These are phyloP conservation scores for Verbena officinalis DNA, from an alignment of 257 asterid species.

Conservation along the genomic window DNA sequence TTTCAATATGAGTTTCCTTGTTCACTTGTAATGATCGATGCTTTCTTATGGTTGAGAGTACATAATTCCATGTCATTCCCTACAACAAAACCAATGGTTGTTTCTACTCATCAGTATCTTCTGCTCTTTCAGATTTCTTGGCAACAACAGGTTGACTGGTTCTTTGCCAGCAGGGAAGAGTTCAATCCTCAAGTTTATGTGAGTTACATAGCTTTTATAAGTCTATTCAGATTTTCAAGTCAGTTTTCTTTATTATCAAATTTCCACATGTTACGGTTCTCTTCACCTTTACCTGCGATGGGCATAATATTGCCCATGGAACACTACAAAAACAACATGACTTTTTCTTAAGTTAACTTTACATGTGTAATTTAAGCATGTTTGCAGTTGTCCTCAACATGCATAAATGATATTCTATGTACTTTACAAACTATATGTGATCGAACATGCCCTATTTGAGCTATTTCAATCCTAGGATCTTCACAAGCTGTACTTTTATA, in stretches of 20 bases:
- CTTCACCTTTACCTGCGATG: background rate
- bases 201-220: background rate
- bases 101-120: background rate
- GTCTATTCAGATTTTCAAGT: slow-evolving; percentile 5
- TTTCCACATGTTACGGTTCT: background rate
- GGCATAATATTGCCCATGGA: background rate
- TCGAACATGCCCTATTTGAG: background rate
- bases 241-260: background rate
- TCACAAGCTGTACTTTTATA: background rate
- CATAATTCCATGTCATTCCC: background rate
- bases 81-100: background rate
- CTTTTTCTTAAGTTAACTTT: background rate
- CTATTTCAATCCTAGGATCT: too few species aligned
- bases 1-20: slow-evolving; percentile 52
- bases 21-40: slow-evolving; percentile 48
- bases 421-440: background rate
- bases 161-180: slow-evolving; percentile 53
- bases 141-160: slow-evolving; percentile 70
- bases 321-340: background rate
- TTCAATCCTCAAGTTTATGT: slow-evolving; percentile 43
- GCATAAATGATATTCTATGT: background rate
- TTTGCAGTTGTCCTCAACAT: background rate
- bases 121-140: slow-evolving; percentile 72
- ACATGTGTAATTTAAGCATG: background rate
- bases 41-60: background rate